Evolutionary conservation across 1,284 basidiomycete genomes (phyloP).

Genomic region (Stygiomarasmius scandens): DNA sequence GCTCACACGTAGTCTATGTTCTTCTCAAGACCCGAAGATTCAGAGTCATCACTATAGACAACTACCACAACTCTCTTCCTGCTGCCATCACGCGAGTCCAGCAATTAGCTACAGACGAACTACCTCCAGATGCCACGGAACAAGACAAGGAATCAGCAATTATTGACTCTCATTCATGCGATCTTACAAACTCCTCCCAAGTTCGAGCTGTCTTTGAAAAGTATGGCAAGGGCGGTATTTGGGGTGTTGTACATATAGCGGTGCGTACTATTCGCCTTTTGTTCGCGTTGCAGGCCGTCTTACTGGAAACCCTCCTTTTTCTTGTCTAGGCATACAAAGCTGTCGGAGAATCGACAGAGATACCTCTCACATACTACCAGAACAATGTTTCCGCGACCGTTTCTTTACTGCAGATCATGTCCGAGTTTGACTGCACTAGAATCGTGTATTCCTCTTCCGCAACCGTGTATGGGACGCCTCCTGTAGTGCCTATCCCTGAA

Average conservation of each 20-base stretch:
- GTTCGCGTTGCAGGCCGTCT: neutral
- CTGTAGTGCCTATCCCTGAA: conserved; percentile 93
- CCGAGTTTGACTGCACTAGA: conserved; percentile 79
- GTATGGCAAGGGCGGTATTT: conserved; percentile 92
- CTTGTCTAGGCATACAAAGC: conserved; percentile 88
- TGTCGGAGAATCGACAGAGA: conserved; percentile 96
- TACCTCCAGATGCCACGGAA: conserved; percentile 62
- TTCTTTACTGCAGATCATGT: conserved; percentile 84
- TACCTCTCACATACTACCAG: conserved; percentile 90
- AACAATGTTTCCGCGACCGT: conserved; percentile 91
- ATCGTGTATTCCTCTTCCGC: conserved; percentile 98
- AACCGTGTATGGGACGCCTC: conserved; percentile 97
- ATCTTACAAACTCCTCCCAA: conserved; percentile 75
- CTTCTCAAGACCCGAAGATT: conserved; percentile 87
- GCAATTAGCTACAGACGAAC: conserved; percentile 74
- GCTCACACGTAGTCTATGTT: conserved; percentile 88
- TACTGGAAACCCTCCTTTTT: conserved; percentile 5
- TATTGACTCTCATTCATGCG: conserved; percentile 72
- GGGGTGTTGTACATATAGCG: conserved; percentile 96
- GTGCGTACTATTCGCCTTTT: conserved; percentile 45
- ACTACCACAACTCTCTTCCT: conserved; percentile 89
- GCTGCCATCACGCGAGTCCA: conserved; percentile 74
- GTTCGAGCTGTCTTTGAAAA: conserved; percentile 80
- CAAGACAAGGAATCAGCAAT: conserved; percentile 67
- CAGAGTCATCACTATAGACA: conserved; percentile 92